A percentile compares a stretch with the other conserved stretches of the same genome.
These are phyloP conservation scores for Plasmodium vinckei DNA, from an alignment of 169 alveolate genomes.

Conservation along the genomic window DNA sequence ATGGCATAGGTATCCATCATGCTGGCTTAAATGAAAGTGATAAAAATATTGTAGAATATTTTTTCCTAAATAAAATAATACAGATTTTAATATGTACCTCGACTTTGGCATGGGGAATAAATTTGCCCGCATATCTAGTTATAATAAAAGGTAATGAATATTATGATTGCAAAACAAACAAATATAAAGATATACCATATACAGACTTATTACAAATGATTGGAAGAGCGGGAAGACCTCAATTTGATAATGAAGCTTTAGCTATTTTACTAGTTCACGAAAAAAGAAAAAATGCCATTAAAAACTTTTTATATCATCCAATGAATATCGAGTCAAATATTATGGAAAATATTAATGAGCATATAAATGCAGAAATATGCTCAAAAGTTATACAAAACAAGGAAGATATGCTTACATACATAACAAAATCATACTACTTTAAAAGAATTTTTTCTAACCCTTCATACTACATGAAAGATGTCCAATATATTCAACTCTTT, in stretches of 20 bases:
- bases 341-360: conserved; percentile 93
- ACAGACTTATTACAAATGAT: conserved; percentile 93
- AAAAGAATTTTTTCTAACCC: conserved; percentile 85
- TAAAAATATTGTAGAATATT: conserved; percentile 95
- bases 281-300: conserved; percentile 96
- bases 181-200: conserved; percentile 78
- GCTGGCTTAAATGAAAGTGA: conserved; percentile 97
- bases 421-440: conserved; percentile 90
- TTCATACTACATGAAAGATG: conserved; percentile 80
- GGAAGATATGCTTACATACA: conserved; percentile 88
- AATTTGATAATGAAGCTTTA: conserved; percentile 96
- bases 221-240: conserved; percentile 99
- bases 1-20: conserved; percentile 99
- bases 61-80: conserved; percentile 94
- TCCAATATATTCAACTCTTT: conserved; percentile 69
- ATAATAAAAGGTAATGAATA: conserved; percentile 90
- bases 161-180: conserved; percentile 84
- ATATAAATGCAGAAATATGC: conserved; percentile 98
- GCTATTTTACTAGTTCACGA: conserved; percentile 97
- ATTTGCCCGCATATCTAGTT: conserved; percentile 99
- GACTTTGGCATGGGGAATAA: conserved; percentile 99
- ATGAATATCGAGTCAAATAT: conserved; percentile 98
- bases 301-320: conserved; percentile 98
- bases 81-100: conserved; percentile 97
- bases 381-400: conserved; percentile 92